A percentile compares a stretch with the other conserved stretches of the same genome.
Conservation (phyloP, 192 early-diverging fungal genomes). For the Lunasporangiospora selenospora region DNA sequence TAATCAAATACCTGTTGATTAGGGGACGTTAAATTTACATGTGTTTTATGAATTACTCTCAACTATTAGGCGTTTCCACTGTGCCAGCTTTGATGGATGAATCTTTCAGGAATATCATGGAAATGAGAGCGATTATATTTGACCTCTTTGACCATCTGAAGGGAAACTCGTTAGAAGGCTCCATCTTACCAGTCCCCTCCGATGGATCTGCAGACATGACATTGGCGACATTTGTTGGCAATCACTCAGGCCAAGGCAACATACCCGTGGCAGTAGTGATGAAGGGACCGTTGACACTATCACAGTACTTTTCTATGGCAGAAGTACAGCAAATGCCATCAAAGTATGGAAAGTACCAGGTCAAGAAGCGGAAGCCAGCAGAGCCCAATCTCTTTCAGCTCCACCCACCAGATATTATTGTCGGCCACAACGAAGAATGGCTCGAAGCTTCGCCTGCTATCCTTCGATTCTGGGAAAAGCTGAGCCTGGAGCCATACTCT, state of each 20-base stretch:
- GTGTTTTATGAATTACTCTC: no score
- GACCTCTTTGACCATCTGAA: slow-evolving; percentile 35
- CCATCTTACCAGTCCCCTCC: slow-evolving; percentile 34
- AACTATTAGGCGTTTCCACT: slow-evolving; percentile 30
- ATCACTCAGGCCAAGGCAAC: slow-evolving; percentile 53
- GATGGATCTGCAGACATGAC: slow-evolving; percentile 40
- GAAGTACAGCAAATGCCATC: slow-evolving; percentile 59
- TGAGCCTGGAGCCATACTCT: slow-evolving; percentile 61
- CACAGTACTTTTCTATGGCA: slow-evolving; percentile 24
- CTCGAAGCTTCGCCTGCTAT: slow-evolving; percentile 57
- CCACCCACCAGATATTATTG: slow-evolving; percentile 56
- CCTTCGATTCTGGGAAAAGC: slow-evolving; percentile 62
- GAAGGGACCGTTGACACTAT: slow-evolving; percentile 32
- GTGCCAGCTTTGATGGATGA: slow-evolving; percentile 34
- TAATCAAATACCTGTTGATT: slow-evolving; percentile 5
- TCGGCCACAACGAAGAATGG: slow-evolving; percentile 59
- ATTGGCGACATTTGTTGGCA: slow-evolving; percentile 46
- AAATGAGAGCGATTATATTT: slow-evolving; percentile 41
- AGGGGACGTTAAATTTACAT: no score
- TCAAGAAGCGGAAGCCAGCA: slow-evolving; percentile 53
- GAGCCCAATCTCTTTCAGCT: slow-evolving; percentile 54
- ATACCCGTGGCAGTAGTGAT: slow-evolving; percentile 47
- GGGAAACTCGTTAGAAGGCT: slow-evolving; percentile 21
- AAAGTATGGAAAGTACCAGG: slow-evolving; percentile 62
- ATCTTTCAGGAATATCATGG: slow-evolving; percentile 41